Percentiles rank a stretch among this genome's conserved stretches.
Evolutionary conservation across 164 flowering plant genomes (phyloP).

Genomic region (Echeveria elegans): DNA sequence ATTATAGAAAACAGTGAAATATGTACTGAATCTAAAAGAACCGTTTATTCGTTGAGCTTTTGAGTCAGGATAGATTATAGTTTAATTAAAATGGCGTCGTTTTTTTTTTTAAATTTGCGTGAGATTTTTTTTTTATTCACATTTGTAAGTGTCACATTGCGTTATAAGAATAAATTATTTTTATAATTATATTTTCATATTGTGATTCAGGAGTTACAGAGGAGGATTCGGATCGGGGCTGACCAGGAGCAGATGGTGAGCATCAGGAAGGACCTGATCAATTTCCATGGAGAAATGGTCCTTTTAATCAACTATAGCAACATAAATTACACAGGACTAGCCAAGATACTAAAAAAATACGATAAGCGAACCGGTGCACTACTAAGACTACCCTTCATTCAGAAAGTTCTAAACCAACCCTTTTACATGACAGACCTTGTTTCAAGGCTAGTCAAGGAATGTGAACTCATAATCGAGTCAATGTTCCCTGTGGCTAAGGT

Average conservation of each 20-base stretch:
- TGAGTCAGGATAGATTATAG: too few relatives aligned
- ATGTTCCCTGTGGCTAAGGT: slow-evolving; percentile 29
- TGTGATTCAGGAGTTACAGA: slow-evolving; percentile 51
- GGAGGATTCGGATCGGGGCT: slow-evolving; percentile 40
- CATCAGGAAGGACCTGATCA: slow-evolving; percentile 59
- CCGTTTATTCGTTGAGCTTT: too few relatives aligned
- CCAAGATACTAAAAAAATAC: slow-evolving; percentile 82
- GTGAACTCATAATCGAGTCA: slow-evolving; percentile 53
- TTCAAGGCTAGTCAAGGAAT: slow-evolving; percentile 66
- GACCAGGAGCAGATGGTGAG: slow-evolving; percentile 47
- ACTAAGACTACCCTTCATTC: slow-evolving; percentile 61
- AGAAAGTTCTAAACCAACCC: slow-evolving; percentile 65
- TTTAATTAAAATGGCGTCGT: too few relatives aligned
- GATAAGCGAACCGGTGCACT: slow-evolving; percentile 73
- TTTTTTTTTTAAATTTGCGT: too few relatives aligned
- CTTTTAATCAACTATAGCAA: slow-evolving; percentile 71
- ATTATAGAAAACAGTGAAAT: too few relatives aligned
- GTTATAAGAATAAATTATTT: too few relatives aligned
- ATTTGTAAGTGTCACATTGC: too few relatives aligned
- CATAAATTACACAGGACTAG: slow-evolving; percentile 84
- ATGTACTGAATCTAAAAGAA: too few relatives aligned
- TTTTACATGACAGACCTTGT: slow-evolving; percentile 64
- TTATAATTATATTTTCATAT: background rate
- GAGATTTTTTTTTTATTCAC: too few relatives aligned
- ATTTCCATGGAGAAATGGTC: slow-evolving; percentile 93